Base-by-base conservation (phyloP, 2,329 filamentous ascomycete species). In the Amesomyces nigricolor region DNA sequence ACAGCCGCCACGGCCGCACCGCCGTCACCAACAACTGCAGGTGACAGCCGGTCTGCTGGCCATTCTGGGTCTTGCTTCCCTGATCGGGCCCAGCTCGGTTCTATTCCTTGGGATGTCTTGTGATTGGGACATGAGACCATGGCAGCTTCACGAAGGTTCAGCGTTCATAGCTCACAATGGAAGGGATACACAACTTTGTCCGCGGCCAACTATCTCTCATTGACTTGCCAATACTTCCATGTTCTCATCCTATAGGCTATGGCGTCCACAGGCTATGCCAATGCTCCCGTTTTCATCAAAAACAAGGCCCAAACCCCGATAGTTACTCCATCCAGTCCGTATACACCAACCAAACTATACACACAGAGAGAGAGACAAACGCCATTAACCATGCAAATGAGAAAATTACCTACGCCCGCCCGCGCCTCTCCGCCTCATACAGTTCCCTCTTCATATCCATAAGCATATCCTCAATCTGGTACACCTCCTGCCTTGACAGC, bases 391-490 rank as follows among this genome's bases (percentile, higher is more conserved):
- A 61, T 61, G 59, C 56, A 51, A 26, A 53, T 48, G 17, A 42
- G 4, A 39, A 54, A 54, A 51, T 43, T 47, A 51, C 47, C 51
- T 60, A 63, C 48, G 73, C 60, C 57, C 78, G 70, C 38, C 80
- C 78, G 58, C 87, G 78, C 64, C 75, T 75, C 64, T 84, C 84
- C 14, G 88, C 89, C 54, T 85, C 82, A 67, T 87, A 88, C 50
- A 91, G 77, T 68, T 87, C 83, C 60, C 81, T 78, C 68, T 88
- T 86, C 61, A 92, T 82, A 68, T 92, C 87, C 74, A 91, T 89
- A 66, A 94, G 77, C 63, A 89, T 73, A 66, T 91, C 86, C 65
- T 94, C 89, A 61, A 94, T 78, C 66, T 86, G 78, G 57, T 84
- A 78, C 51, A 90, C 81, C 58, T 89, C 83, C 10, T 80, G 75